Evolutionary conservation across 192 early-diverging fungal species (phyloP), one percentile per base, ranked within the genome.

Genomic region (Coemansia aciculifera): DNA sequence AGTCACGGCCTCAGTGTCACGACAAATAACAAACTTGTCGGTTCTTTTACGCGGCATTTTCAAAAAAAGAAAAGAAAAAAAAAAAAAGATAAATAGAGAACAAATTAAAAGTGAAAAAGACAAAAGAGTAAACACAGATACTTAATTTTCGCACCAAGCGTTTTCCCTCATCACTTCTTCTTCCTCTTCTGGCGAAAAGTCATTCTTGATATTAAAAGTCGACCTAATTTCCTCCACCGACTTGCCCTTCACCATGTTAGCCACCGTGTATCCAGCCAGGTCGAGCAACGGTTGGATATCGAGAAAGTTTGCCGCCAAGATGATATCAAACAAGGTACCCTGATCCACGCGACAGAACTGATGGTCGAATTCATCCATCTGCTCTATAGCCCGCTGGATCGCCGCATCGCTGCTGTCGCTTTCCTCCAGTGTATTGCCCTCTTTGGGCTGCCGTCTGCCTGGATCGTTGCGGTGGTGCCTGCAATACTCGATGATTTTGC

Each of bases 341-440:
- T 97, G 95, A 78, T 97, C 95, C 6, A 97, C 89, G 23, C 89
- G 90, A 39, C 91, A 95, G 59, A 95, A 97, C 60, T 97, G 92
- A 40, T 86, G 84, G 77, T 97, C 95, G 88, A 92, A 94, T 40
- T 95, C 94, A 42, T 89, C 92, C 82, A 96, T 93, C 62, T 92
- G 88, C 63, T 87, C 90, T 6, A 89, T 85, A 1, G 88, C 75
- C 27, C 79, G 84, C 75, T 88, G 81, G 46, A 72, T 79, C n/a
- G 74, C 79, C 23, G 84, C 83, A 62, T 87, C 77, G 21, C 83
- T 72, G 54, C 70, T 67, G 12, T 79, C 70, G 46, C 59, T 75
- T 27, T 75, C 77, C 11, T 72, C 91, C 51, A 29, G 12, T 83
- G 29, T 72, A 67, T 23, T 77, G 76, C 17, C 71, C 9, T 60